Percentiles rank a stretch among this genome's conserved stretches.
These are phyloP conservation scores for Ceratocystis lukuohia DNA, from an alignment of 2,329 filamentous ascomycete species.

Conservation along the genomic window DNA sequence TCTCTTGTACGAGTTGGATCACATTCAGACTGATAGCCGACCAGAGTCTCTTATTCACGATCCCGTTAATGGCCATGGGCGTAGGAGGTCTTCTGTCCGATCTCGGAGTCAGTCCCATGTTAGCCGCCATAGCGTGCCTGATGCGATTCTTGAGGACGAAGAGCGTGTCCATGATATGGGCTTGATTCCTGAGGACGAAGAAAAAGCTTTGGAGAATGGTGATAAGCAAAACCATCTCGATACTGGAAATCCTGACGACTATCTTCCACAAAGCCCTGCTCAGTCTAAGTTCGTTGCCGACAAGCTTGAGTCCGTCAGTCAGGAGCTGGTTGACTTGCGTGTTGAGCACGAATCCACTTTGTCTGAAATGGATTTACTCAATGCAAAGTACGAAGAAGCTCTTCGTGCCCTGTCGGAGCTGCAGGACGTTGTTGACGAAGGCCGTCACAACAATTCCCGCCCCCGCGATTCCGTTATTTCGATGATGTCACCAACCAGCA, in stretches of 20 bases:
- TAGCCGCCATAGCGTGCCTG: slow-evolving; percentile 37
- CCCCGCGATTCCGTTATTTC: slow-evolving; percentile 45
- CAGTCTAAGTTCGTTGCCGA: slow-evolving; percentile 80
- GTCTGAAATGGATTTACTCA: slow-evolving; percentile 66
- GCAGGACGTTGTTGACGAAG: slow-evolving; percentile 73
- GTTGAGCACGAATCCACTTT: slow-evolving; percentile 80
- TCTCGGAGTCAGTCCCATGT: slow-evolving; percentile 18
- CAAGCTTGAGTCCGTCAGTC: slow-evolving; percentile 80
- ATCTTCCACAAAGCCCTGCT: slow-evolving; percentile 53
- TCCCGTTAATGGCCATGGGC: slow-evolving; percentile 20
- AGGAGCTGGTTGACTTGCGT: slow-evolving; percentile 80
- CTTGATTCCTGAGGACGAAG: slow-evolving; percentile 22
- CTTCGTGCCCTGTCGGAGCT: slow-evolving; percentile 69
- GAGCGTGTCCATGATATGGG: slow-evolving; percentile 29
- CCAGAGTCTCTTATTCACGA: slow-evolving; percentile 15
- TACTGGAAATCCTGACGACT: slow-evolving; percentile 24
- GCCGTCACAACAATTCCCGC: slow-evolving; percentile 45
- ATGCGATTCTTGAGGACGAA: slow-evolving; percentile 44
- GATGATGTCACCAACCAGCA: slow-evolving; percentile 35
- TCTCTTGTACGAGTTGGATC: slow-evolving; percentile 78
- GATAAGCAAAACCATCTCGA: slow-evolving; percentile 14
- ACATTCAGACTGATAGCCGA: slow-evolving; percentile 36
- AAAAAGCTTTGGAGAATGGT: slow-evolving; percentile 16
- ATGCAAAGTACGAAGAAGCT: slow-evolving; percentile 82
- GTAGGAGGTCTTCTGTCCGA: slow-evolving; percentile 32